A percentile compares a stretch with the other conserved stretches of the same genome.
Conservation (phyloP, 768 basidiomycete genomes). For the Tricholoma saponaceum region DNA sequence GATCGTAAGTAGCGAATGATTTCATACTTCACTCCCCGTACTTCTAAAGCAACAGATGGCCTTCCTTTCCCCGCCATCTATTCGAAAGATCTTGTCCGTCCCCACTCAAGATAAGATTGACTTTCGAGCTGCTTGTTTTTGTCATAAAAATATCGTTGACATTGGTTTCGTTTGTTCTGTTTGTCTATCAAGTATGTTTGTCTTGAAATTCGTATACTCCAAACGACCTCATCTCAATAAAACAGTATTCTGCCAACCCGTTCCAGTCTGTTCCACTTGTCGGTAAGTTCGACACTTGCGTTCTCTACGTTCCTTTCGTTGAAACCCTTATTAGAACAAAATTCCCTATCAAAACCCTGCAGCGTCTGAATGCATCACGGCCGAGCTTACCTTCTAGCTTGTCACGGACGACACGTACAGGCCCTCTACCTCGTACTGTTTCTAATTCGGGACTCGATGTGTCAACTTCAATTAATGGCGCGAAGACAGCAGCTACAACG, state of each 20-base stretch:
- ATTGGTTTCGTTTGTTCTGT: constrained; percentile 99
- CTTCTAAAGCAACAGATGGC: constrained; percentile 60
- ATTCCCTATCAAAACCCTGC: constrained; percentile 90
- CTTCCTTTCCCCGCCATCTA: constrained; percentile 51
- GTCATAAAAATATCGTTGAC: constrained; percentile 95
- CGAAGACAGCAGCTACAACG: neutral
- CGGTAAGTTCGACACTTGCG: constrained; percentile 48
- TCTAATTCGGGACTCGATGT: constrained; percentile 5
- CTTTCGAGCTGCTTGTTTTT: constrained; percentile 97
- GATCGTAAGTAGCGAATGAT: constrained; percentile 42
- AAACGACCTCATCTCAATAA: neutral
- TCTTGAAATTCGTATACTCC: constrained; percentile 2
- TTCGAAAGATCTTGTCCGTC: constrained; percentile 74
- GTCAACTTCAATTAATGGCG: constrained; percentile 18
- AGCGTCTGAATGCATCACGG: constrained; percentile 67
- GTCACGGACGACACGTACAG: constrained; percentile 22
- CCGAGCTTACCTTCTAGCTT: constrained; percentile 22
- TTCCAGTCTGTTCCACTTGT: constrained; percentile 93
- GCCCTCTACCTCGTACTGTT: constrained; percentile 28
- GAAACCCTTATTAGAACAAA: constrained; percentile 59
- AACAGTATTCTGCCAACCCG: constrained; percentile 89
- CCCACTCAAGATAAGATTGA: constrained; percentile 96
- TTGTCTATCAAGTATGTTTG: constrained; percentile 84
- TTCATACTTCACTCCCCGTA: neutral
- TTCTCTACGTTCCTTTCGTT: constrained; percentile 1